Evolutionary conservation across 768 basidiomycete species (phyloP), one percentile per base, ranked within the genome.

Genomic region (Thelephora ganbajun): DNA sequence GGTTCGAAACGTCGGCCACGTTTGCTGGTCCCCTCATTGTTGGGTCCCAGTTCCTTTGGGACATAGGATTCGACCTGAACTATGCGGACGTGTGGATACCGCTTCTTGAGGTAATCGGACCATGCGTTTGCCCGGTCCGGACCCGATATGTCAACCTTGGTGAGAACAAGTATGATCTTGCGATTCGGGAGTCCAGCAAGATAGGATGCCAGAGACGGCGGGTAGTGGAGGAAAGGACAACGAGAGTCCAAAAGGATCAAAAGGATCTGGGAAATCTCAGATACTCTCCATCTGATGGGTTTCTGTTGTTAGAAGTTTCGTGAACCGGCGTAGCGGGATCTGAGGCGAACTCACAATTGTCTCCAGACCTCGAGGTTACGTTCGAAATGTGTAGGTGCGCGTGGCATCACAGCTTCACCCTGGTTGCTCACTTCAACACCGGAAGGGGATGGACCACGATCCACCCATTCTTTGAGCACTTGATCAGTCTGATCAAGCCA

Each of bases 351-450:
- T 55, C 62, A 88, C 79, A 97, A 66, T 66, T 97, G 94, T 52
- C 93, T 66, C 92, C 92, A 97, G 12, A 96, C 91, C 59, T 96
- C 87, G 41, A 96, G 57, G 61, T 97, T 96, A 36, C 86, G 74
- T 63, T 96, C 92, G 61, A 79, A 96, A 62, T 82, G 80, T 1
- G 83, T 80, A 2, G 83, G 79, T 3, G 86, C 83, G 39, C 67
- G 65, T 9, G 78, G 79, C 72, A 80, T 68, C 11, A 30, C 44
- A 9, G 13, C 22, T 19, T 49, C 54, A 43, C 45, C 51, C 11
- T 50, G 39, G 11, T 35, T 37, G 41, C 48, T 43, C 33, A 45
- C 44, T 14, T 43, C 34, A 43, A 41, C 33, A 39, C 48, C 35
- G 23, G 12, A 30, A 44, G 19, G 23, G 44, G 41, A 14, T 37